Evolutionary conservation across 331 rosid genomes (phyloP), one percentile per base, ranked within the genome.

Genomic region (Arachis monticola): DNA sequence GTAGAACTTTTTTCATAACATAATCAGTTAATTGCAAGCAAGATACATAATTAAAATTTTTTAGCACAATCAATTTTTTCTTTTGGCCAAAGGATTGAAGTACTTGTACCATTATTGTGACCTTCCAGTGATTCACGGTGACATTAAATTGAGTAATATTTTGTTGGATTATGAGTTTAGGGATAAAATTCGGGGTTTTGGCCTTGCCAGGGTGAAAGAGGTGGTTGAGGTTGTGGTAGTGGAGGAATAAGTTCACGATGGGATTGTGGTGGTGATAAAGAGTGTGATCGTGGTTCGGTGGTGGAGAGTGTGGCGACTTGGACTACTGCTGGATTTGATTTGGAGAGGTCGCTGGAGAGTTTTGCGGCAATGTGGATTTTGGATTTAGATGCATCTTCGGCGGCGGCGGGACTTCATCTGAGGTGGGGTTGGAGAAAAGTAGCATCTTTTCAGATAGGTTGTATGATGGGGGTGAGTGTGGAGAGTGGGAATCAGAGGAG

Each of bases 161-260:
- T 81, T 94, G 62, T 77, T 94, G 32, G 97, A 91, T 59, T 74
- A 89, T 2, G 91, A 87, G 30, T 94, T 94, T 82, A 55, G 80
- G 10, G 97, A 95, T 1, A 94, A 94, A 83, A 91, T 94, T 70
- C 96, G 98, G 50, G 98, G 91, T 86, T 93, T 94, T 56, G 98
- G 97, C 13, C 84, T 94, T 1, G 98, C 97, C 35, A 87, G 96
- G 84, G 85, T 92, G 81, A 91, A 88, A 77, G 81, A 81, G 0
- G 87, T 79, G 17, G 96, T 87, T 64, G 97, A 85, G 61, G 98
- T 80, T 70, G 12, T 40, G 76, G 77, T 14, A 57, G 77, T 75
- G 44, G 83, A n/a, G 69, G 42, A 12, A 64, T 38, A 1, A 50
- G 89, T 41, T 91, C 93, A 86, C 84, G 75, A 65, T 85, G 71